A percentile compares a stretch with the other conserved stretches of the same genome.
phyloP scores from a whole-genome alignment of 2,329 filamentous ascomycete species.

The Hypomyces rosellus region DNA sequence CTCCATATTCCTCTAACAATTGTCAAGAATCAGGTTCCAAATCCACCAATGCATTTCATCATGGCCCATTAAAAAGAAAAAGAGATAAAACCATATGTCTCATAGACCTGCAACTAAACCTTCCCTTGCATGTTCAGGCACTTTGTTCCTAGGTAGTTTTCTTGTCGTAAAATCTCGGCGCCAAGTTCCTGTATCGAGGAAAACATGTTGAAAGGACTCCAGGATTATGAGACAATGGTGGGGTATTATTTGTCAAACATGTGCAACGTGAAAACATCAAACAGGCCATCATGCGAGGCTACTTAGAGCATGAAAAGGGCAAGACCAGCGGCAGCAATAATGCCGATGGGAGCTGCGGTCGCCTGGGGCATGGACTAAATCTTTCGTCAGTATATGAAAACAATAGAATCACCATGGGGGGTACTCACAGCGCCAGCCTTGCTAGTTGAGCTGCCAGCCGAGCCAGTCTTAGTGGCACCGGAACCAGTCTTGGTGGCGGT shows the following conservation, averaged over 20 bases:
- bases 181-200: slow-evolving; percentile 16
- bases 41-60: slow-evolving; percentile 22
- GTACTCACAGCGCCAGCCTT: slow-evolving; percentile 25
- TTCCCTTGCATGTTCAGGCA: slow-evolving; percentile 24
- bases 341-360: slow-evolving; percentile 40
- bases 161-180: slow-evolving; percentile 22
- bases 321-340: slow-evolving; percentile 44
- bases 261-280: slow-evolving; percentile 25
- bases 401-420: no score
- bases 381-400: not conserved
- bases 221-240: slow-evolving; percentile 21
- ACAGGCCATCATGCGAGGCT: slow-evolving; percentile 13
- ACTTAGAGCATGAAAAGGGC: slow-evolving; percentile 44
- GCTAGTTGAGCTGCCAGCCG: slow-evolving; percentile 15
- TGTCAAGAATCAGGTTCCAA: slow-evolving; percentile 13
- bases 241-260: slow-evolving; percentile 39
- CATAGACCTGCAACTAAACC: slow-evolving; percentile 27
- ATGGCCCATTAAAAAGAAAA: slow-evolving; percentile 29
- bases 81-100: slow-evolving; percentile 29
- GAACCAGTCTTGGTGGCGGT: slow-evolving; percentile 17
- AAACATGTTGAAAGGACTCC: slow-evolving; percentile 19
- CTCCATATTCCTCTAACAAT: slow-evolving; percentile 2
- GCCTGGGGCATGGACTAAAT: slow-evolving; percentile 28
- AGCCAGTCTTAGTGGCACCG: slow-evolving; percentile 16
- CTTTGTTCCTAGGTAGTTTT: slow-evolving; percentile 19